Evolutionary conservation across 164 flowering plant genomes (phyloP).

Genomic region (Echeveria elegans): DNA sequence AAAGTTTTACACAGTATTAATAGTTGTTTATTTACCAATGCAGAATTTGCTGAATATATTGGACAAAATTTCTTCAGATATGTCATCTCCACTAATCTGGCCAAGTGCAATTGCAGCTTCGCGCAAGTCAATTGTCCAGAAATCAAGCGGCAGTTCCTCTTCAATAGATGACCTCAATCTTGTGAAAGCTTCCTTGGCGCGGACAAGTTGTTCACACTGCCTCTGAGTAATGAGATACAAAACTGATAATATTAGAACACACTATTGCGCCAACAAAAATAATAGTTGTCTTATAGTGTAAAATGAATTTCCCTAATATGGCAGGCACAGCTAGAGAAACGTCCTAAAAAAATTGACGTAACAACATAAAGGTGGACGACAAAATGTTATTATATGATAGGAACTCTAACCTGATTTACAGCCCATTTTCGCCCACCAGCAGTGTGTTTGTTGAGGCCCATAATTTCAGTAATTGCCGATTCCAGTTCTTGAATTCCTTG

Average conservation of each 20-base stretch:
- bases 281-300: no score
- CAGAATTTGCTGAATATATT: slow-evolving; percentile 86
- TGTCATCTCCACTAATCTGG: slow-evolving; percentile 82
- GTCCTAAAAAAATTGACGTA: background rate
- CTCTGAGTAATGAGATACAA: slow-evolving; percentile 40
- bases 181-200: slow-evolving; percentile 64
- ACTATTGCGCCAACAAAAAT: no score
- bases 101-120: slow-evolving; percentile 87
- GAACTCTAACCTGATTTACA: slow-evolving; percentile 69
- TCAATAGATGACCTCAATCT: slow-evolving; percentile 63
- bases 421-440: slow-evolving; percentile 80
- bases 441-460: slow-evolving; percentile 57
- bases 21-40: slow-evolving; percentile 57
- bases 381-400: background rate
- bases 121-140: slow-evolving; percentile 91
- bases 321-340: background rate
- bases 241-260: background rate
- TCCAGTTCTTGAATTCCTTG: slow-evolving; percentile 72
- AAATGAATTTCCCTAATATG: background rate
- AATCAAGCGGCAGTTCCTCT: slow-evolving; percentile 74
- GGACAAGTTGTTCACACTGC: slow-evolving; percentile 85
- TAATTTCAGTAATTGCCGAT: slow-evolving; percentile 49
- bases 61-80: slow-evolving; percentile 89
- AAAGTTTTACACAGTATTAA: background rate
- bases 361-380: background rate